Base-by-base conservation (phyloP, 176 grass and related monocot species). In the Guadua angustifolia region DNA sequence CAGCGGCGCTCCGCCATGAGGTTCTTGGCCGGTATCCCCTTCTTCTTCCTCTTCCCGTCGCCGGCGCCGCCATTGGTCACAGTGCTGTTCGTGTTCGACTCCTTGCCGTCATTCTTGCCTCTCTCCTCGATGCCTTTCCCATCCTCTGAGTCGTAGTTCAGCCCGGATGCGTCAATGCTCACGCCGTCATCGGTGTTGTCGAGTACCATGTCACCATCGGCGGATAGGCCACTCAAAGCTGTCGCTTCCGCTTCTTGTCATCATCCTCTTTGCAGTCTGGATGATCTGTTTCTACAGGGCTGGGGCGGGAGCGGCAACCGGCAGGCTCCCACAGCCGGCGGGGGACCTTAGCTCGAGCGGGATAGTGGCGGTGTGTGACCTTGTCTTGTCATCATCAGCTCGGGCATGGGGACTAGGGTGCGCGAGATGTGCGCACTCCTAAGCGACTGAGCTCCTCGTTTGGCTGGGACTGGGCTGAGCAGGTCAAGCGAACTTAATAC, bases 1-100 rank as follows among this genome's bases (percentile, higher is more conserved):
- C 97, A 85, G 62, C 93, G 85, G 69, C 97, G 92, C 85, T 99
- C 97, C 4, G 97, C 97, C 97, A 99, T 99, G 64, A 99, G 88
- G 73, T 99, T 99, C 85, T 99, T 99, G 38, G 97, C 93, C 3
- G 93, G 97, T 66, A 99, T 25, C 12, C 97, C 93, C 88, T 96
- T 96, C 88, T 71, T 99, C 81, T 96, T 99, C 53, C 93, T 91
- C 53, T 92, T 99, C 45, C 89, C 86, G 39, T 94, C 96, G 1
- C 29, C 29, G 29, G 29, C 29, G 29, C 1, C 29, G 52, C 71
- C 86, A 12, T 40, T 88, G 1, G 89, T 94, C 33, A 95, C 87
- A 59, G 88, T 84, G 79, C 93, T 95, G 88, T 92, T 94, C 9
- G 91, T 89, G 83, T 90, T 93, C 14, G 91, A 95, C 66, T 91